Evolutionary conservation across 78 protist species (phyloP).

Genomic region (Dictyostelium purpureum): DNA sequence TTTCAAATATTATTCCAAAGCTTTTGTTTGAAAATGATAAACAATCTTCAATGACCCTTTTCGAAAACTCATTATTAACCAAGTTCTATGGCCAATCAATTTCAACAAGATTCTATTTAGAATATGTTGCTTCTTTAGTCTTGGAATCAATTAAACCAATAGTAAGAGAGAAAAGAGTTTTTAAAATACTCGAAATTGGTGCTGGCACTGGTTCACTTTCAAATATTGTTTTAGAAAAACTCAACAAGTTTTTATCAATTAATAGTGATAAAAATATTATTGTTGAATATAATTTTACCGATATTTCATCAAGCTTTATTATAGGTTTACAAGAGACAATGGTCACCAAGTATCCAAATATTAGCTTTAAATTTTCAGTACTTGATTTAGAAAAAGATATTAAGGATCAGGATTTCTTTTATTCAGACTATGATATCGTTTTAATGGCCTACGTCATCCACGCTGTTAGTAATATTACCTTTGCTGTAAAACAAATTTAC

Average conservation of each 20-base stretch:
- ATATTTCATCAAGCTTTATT: constrained; percentile 26
- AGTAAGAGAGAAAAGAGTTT: neutral
- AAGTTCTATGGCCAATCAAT: constrained; percentile 10
- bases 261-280: neutral
- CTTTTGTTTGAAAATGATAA: neutral
- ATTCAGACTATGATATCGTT: constrained; percentile 19
- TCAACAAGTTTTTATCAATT: neutral
- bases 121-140: neutral
- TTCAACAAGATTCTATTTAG: constrained; percentile 5
- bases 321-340: neutral
- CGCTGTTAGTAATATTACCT: neutral
- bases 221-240: neutral
- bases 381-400: constrained; percentile 21
- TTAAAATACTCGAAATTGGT: constrained; percentile 61
- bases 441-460: constrained; percentile 59
- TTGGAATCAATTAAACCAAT: neutral
- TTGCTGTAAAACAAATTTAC: neutral
- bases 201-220: constrained; percentile 57
- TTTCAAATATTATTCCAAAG: constrained; percentile 15
- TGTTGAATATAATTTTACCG: constrained; percentile 40
- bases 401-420: neutral
- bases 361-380: neutral
- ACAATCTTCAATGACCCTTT: neutral
- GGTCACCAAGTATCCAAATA: neutral
- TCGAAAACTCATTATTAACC: constrained; percentile 12